Conservation (phyloP, 371 early-diverging fungal genomes). For the Mortierella sp. region DNA sequence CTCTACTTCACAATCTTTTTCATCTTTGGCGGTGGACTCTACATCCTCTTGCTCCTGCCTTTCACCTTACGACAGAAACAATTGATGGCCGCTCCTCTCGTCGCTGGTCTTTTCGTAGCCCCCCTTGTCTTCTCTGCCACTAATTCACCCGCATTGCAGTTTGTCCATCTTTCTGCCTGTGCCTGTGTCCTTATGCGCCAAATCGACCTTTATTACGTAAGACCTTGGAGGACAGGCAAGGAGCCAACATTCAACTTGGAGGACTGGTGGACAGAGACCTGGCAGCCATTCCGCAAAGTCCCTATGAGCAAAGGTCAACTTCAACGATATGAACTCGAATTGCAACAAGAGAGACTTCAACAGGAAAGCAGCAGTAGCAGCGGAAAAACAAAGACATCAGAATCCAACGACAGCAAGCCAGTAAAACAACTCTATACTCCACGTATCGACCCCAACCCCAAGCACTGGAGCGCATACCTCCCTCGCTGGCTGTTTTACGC, state of each 20-base stretch:
- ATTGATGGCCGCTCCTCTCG: constrained; percentile 34
- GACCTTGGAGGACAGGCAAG: constrained; percentile 49
- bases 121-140: constrained; percentile 35
- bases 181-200: constrained; percentile 49
- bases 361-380: constrained; percentile 18
- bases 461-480: constrained; percentile 51
- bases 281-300: constrained; percentile 54
- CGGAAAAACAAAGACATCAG: constrained; percentile 2
- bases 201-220: constrained; percentile 48
- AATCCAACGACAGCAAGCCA: constrained; percentile 31
- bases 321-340: constrained; percentile 42
- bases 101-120: constrained; percentile 19
- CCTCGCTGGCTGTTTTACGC: constrained; percentile 51
- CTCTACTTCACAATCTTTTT: constrained; percentile 50
- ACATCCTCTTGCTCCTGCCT: constrained; percentile 44
- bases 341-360: constrained; percentile 26
- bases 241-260: constrained; percentile 48
- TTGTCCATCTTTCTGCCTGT: constrained; percentile 37
- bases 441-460: constrained; percentile 37
- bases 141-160: constrained; percentile 27
- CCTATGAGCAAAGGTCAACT: constrained; percentile 51
- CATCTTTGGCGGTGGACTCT: constrained; percentile 53
- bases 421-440: constrained; percentile 31
- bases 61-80: constrained; percentile 42
- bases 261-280: constrained; percentile 48